Base-by-base conservation (phyloP, 108 stramenopile species). In the Mediolabrus comicus region DNA sequence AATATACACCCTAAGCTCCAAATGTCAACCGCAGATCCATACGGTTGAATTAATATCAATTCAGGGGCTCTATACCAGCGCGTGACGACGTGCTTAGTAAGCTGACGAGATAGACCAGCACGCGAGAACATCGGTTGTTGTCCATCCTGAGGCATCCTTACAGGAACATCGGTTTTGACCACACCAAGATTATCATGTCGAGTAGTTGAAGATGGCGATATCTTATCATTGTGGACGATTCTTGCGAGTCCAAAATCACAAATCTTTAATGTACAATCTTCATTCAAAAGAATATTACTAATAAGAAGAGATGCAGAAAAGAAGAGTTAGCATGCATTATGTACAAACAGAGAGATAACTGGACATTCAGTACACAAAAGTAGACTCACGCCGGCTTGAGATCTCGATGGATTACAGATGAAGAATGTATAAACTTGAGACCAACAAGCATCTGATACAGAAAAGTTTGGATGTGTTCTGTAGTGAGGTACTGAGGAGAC, bases 11-110 rank as follows among this genome's bases (percentile, higher is more conserved):
- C 95, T 25, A 96, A 38, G 71, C 90, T 95, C 99, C 97, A 98
- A 59, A 98, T 90, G 70, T 99, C 98, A 46, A 99, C 98, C 2
- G 97, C 96, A 9, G 89, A 88, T 31, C 93, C 87, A 82, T 99
- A 99, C 0, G 96, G 95, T 71, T 98, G 94, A 59, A 96, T 87
- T 30, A 99, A 74, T 52, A 98, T 98, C 27, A 98, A 77, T 74
- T 99, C 99, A 9, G 99, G 99, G 22, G 98, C 97, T 28, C 99
- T 81, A 79, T 99, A 99, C 99, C 99, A 99, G 12, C 99, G 80
- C 25, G 98, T 98, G 12, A 98, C 99, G 30, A 99, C 99, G 77
- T 99, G 98, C 75, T 97, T 96, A 25, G 98, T 99, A 39, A 98
- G 83, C 59, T 97, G 92, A 28, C 96, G 84, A 10, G 90, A 91